Base-by-base conservation (phyloP, 2,329 filamentous ascomycete genomes). In the Fusarium illudens region DNA sequence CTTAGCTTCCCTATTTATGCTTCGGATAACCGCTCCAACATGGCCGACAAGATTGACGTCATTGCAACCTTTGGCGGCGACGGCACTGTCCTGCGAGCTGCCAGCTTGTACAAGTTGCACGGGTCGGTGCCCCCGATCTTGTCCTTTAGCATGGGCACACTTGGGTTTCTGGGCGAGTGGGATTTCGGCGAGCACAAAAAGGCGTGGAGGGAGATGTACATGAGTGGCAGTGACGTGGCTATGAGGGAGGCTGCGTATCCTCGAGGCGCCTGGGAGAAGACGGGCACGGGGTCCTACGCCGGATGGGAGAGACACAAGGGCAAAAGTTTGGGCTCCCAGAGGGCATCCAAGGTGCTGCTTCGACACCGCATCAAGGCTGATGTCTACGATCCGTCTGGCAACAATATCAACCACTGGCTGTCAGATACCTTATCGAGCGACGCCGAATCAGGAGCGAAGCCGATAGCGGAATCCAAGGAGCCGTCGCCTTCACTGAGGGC, bases 131-230 rank as follows among this genome's bases (percentile, higher is more conserved):
- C 96, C 0, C 96, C 96, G 0, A 92, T 99, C 32, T 83, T 99
- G 8, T 94, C 93, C 2, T 99, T 99, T 76, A 97, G 94, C 76
- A 97, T 99, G 93, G 96, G 96, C 6, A 96, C 95, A 0, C 83
- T 99, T 1, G 96, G 96, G 0, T 99, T 99, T 71, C 82, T 99
- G 8, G 94, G 95, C 15, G 95, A 98, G 79, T 99, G 95, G 94
- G 96, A 96, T 73, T 98, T 98, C 76, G 84, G 85, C 7, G 94
- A 98, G 73, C 93, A 96, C 81, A 97, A 97, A 80, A 87, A 92
- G 50, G 96, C 96, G 0, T 97, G 96, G 82, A 85, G 93, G 50
- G 93, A 97, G 76, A 93, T 96, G 55, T 97, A 96, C 81, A 96
- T 97, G 92, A 88, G 86, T 72, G 87, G 87, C 3, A 87, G 85